Conservation (phyloP, 2,329 filamentous ascomycete species). For the Dactylella cylindrospora region DNA sequence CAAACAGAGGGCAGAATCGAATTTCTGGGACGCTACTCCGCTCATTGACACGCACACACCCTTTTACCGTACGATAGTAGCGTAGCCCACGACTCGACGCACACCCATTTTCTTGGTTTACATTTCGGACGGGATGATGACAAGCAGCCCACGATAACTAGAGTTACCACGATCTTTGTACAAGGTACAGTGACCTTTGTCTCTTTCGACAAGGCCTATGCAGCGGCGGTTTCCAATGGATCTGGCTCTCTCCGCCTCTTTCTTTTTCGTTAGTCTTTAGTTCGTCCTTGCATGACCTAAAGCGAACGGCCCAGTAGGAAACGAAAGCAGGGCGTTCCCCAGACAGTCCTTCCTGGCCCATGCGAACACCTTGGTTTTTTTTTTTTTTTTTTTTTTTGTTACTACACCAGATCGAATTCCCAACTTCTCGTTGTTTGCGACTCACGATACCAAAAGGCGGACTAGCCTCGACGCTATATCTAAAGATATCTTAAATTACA, state of each 20-base stretch:
- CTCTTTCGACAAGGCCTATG: conserved; percentile 13
- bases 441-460: conserved; percentile 34
- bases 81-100: no score
- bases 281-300: no score
- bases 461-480: conserved; percentile 36
- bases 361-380: conserved; percentile 13
- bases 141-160: conserved; percentile 32
- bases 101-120: neutral
- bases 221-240: no score
- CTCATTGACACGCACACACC: no score
- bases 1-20: conserved; percentile 9
- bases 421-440: conserved; percentile 13
- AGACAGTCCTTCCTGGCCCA: no score
- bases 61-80: no score
- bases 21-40: no score
- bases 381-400: neutral
- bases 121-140: conserved; percentile 10
- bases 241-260: no score
- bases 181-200: conserved; percentile 41
- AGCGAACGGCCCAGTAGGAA: no score
- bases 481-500: conserved; percentile 42
- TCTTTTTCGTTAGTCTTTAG: no score
- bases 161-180: conserved; percentile 43
- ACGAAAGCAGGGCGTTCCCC: no score
- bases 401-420: conserved; percentile 22